Conservation (phyloP, 345 rosid species). For the Boechera divaricarpa region DNA sequence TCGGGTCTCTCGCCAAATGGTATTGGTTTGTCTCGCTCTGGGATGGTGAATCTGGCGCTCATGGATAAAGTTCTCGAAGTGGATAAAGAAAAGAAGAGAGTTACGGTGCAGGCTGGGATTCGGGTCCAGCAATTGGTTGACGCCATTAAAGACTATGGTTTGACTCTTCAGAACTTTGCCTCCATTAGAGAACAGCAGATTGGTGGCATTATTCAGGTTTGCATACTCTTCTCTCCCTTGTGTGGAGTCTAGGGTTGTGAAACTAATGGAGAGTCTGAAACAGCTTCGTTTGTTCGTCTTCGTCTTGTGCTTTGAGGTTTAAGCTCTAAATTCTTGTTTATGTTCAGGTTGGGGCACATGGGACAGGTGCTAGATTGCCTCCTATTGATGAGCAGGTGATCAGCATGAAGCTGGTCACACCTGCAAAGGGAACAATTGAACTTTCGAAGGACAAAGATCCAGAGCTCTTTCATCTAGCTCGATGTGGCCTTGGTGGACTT, state of each 20-base stretch:
- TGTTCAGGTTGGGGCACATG: slow-evolving; percentile 93
- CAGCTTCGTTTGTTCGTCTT: not conserved
- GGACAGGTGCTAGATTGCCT: slow-evolving; percentile 93
- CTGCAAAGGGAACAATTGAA: slow-evolving; percentile 91
- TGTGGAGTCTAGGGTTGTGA: slow-evolving; percentile 2
- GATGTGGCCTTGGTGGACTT: slow-evolving; percentile 95
- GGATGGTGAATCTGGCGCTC: slow-evolving; percentile 88
- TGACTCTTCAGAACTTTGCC: slow-evolving; percentile 93
- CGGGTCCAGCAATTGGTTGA: slow-evolving; percentile 91
- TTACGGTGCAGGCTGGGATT: slow-evolving; percentile 85
- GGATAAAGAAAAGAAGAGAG: slow-evolving; percentile 81
- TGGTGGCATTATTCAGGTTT: slow-evolving; percentile 97
- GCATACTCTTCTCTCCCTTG: not conserved
- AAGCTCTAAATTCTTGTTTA: slow-evolving; percentile 5
- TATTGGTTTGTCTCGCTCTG: slow-evolving; percentile 81
- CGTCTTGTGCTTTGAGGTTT: slow-evolving; percentile 2
- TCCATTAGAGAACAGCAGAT: slow-evolving; percentile 98
- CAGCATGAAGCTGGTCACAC: slow-evolving; percentile 92
- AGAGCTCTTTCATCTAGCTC: slow-evolving; percentile 85
- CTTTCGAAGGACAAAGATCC: slow-evolving; percentile 88
- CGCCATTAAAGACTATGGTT: slow-evolving; percentile 73
- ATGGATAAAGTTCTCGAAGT: slow-evolving; percentile 88
- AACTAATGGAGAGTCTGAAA: not conserved
- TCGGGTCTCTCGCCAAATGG: slow-evolving; percentile 95
- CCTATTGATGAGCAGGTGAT: slow-evolving; percentile 96